Conservation (phyloP, 176 grass and related monocot genomes). For the Puya raimondii region DNA sequence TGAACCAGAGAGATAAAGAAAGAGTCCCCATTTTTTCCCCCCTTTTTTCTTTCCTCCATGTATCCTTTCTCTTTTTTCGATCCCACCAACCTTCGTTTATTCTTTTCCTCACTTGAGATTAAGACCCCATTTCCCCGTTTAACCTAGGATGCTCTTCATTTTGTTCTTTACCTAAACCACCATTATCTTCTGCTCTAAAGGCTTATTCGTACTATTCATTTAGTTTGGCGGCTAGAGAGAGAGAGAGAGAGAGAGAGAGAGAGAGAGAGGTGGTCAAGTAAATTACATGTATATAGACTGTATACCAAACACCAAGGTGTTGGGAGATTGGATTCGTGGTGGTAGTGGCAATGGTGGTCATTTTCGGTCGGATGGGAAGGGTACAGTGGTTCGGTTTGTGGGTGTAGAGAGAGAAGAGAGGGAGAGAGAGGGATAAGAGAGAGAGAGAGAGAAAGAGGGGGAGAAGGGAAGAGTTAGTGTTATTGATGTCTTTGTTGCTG, state of each 20-base stretch:
- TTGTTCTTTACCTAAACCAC: not conserved
- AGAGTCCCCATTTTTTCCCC: not conserved
- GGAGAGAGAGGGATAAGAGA: not conserved
- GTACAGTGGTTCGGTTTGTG: not conserved
- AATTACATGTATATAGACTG: slow-evolving; percentile 5
- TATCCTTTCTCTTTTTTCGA: not conserved
- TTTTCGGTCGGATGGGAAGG: not conserved
- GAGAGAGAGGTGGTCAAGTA: not conserved
- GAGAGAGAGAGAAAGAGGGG: not conserved
- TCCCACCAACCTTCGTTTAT: not conserved
- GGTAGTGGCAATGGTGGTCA: not conserved
- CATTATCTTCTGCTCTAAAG: not conserved
- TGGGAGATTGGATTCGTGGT: not conserved
- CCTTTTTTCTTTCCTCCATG: not conserved
- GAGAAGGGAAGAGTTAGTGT: not conserved
- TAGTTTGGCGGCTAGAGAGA: not conserved
- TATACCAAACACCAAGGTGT: not conserved
- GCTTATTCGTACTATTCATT: not conserved
- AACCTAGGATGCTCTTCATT: slow-evolving; percentile 11
- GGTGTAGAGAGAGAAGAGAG: not conserved
- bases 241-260: not conserved
- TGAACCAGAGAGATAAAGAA: not conserved
- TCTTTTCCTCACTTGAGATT: not conserved
- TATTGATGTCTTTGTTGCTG: not conserved
- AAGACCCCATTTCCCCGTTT: not conserved